phyloP scores from a whole-genome alignment of 2,329 filamentous ascomycete species.

The Nectriaceae sp. region DNA sequence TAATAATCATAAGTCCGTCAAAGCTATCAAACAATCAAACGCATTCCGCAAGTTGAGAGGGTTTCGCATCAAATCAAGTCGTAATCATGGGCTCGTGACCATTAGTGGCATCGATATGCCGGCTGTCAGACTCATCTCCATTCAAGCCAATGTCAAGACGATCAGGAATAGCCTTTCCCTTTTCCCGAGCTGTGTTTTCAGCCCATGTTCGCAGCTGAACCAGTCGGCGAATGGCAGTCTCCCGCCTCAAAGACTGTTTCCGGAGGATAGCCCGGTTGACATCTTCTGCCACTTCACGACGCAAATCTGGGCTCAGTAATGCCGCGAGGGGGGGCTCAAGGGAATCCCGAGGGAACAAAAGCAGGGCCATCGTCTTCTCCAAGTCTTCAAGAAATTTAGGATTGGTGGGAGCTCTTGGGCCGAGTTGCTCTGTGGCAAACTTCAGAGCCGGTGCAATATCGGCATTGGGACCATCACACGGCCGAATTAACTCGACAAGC shows the following conservation, averaged over 20 bases:
- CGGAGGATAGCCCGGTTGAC: conserved; percentile 89
- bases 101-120: conserved; percentile 36
- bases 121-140: conserved; percentile 36
- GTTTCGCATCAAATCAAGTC: conserved; percentile 36
- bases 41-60: conserved; percentile 6
- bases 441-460: conserved; percentile 80
- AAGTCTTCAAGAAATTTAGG: conserved; percentile 81
- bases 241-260: conserved; percentile 70
- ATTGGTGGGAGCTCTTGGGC: conserved; percentile 81
- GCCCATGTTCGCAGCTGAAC: conserved; percentile 85
- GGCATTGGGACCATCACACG: conserved; percentile 65
- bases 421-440: conserved; percentile 86
- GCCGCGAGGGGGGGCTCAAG: conserved; percentile 74
- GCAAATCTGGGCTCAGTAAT: conserved; percentile 76
- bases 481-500: conserved; percentile 88
- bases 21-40: conserved; percentile 19
- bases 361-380: conserved; percentile 88
- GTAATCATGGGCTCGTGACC: conserved; percentile 56
- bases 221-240: conserved; percentile 80
- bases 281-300: conserved; percentile 78
- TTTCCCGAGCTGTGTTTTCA: conserved; percentile 60
- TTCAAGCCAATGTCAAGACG: conserved; percentile 40
- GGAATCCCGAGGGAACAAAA: conserved; percentile 84
- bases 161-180: conserved; percentile 33
- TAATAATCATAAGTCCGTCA: conserved; percentile 8